Conservation (phyloP, 805 yeast species). For the Nakazawaea siamensis region DNA sequence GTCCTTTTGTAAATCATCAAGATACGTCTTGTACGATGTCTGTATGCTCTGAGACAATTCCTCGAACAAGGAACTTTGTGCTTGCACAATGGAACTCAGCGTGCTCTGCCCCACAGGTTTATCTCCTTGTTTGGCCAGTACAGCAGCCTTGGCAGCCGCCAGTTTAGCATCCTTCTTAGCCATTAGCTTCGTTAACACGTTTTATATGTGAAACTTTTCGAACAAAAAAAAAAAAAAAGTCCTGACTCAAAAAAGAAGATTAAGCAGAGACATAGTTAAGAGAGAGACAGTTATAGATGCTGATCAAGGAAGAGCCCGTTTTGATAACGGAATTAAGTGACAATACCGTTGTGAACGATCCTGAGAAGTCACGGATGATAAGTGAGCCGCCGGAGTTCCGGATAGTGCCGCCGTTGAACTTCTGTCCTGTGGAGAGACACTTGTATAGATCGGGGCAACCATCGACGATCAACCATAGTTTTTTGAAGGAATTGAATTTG, state of each 20-base stretch:
- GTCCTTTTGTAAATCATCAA: constrained; percentile 20
- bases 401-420: constrained; percentile 89
- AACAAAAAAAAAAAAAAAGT: too few relatives aligned
- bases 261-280: too few relatives aligned
- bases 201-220: too few relatives aligned
- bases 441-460: constrained; percentile 93
- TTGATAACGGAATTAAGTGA: constrained; percentile 18
- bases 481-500: constrained; percentile 63
- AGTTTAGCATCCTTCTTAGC: constrained; percentile 28
- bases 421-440: constrained; percentile 87
- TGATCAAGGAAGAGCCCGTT: too few relatives aligned
- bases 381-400: constrained; percentile 53
- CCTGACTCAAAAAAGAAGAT: too few relatives aligned
- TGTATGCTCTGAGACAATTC: constrained; percentile 24
- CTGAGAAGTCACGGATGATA: constrained; percentile 18
- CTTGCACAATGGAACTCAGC: constrained; percentile 5
- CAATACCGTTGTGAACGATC: constrained; percentile 15
- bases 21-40: constrained; percentile 24
- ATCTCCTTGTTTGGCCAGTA: constrained; percentile 6
- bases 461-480: constrained; percentile 84
- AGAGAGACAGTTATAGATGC: too few relatives aligned
- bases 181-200: constrained; percentile 22
- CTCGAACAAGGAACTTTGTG: constrained; percentile 13
- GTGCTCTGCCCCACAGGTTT: background rate
- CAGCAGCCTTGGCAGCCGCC: constrained; percentile 15